Evolutionary conservation across 352 stramenopile genomes (phyloP).

Genomic region (Phytophthora pisi): DNA sequence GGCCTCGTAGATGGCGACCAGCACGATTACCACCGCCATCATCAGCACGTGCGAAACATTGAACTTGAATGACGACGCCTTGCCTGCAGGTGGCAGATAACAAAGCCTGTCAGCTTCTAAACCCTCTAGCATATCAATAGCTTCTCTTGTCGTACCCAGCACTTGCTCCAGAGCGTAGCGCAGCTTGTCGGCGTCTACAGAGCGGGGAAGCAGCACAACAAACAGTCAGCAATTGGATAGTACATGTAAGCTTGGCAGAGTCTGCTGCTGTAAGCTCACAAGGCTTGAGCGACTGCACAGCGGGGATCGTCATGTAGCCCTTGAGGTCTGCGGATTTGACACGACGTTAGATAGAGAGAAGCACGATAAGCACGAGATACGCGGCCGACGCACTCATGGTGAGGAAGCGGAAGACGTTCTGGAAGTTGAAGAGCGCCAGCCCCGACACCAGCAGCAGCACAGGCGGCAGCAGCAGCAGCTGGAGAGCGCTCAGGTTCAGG

Average conservation of each 20-base stretch:
- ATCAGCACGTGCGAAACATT: constrained; percentile 81
- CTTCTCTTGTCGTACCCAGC: constrained; percentile 37
- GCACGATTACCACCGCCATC: constrained; percentile 79
- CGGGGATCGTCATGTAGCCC: constrained; percentile 71
- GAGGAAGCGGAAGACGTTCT: constrained; percentile 74
- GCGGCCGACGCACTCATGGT: constrained; percentile 52
- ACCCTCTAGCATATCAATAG: no score
- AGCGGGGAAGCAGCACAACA: constrained; percentile 1
- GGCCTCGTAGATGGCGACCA: constrained; percentile 80
- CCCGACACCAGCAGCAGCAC: constrained; percentile 67
- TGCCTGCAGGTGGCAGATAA: constrained; percentile 36
- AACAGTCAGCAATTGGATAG: constrained; percentile 3
- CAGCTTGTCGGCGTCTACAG: constrained; percentile 69
- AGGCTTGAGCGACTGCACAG: constrained; percentile 57
- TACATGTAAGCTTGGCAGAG: background rate
- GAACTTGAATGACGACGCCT: constrained; percentile 81
- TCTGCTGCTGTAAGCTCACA: constrained; percentile 35
- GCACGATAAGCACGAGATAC: background rate
- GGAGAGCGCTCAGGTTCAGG: constrained; percentile 52
- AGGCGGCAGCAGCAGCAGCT: constrained; percentile 76
- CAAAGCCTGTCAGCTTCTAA: no score
- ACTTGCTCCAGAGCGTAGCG: constrained; percentile 74
- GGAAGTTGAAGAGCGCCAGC: constrained; percentile 83
- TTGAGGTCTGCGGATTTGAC: constrained; percentile 48
- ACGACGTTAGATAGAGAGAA: background rate